Evolutionary conservation across 257 asterid genomes (phyloP), one percentile per base, ranked within the genome.

Genomic region (Jacaranda copaia): DNA sequence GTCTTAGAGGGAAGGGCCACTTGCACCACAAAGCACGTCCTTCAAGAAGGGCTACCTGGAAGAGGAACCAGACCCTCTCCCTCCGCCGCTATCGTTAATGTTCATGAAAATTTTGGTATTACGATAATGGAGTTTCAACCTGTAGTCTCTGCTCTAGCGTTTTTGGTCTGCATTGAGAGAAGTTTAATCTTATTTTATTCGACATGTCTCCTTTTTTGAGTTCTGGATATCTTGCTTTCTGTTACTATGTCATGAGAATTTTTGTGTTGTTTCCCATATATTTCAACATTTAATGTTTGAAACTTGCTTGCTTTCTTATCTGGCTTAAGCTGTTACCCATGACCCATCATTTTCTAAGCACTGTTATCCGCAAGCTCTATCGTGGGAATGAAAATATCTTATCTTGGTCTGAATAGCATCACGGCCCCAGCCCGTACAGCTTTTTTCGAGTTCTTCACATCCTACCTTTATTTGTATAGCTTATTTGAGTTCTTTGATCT

Each of bases 91-190:
- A 25, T 25, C 32, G 32, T 25, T 25, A 25, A 25, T 25, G 1
- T 25, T 25, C 32, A 25, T 25, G 32, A 25, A 25, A 25, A 25
- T 25, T 25, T 25, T 25, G 32, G 32, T 25, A 25, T 25, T 25
- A 25, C 32, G 32, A 25, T 25, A 25, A 25, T 25, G 2, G 32
- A 25, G 32, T 25, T 25, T 1, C 32, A 5, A 35, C 39, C 35
- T 48, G 46, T 61, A 20, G 61, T 49, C 69, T 71, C 65, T 48
- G 58, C 12, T 64, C 66, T 74, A 45, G 59, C 35, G 68, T 48
- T 66, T 55, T 60, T 61, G 36, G 43, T 36, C 58, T 35, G 5
- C 55, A 68, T 38, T 20, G 48, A 25, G 40, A 53, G 20, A 68
- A 19, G 53, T 75, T 62, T n/a, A 1, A 75, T 32, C 38, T 20